phyloP scores from a whole-genome alignment of 2,329 filamentous ascomycete genomes.

The Fusarium newnesense region DNA sequence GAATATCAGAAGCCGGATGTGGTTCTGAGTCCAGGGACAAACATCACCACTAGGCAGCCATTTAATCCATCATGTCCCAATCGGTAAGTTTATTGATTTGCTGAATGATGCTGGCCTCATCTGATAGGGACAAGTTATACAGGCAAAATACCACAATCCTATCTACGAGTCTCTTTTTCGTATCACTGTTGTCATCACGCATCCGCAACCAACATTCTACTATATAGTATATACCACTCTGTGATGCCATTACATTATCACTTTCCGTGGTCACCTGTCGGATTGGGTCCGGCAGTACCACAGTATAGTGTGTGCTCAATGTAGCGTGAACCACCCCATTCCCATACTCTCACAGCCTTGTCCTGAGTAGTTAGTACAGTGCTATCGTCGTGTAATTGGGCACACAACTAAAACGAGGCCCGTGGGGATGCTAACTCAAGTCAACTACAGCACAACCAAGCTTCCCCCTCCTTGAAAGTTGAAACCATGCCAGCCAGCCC shows the following conservation, averaged over 20 bases:
- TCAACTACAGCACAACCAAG: background rate
- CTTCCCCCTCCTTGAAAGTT: background rate
- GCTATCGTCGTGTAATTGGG: slow-evolving; percentile 1
- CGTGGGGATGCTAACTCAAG: slow-evolving; percentile 1
- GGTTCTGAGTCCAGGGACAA: slow-evolving; percentile 1
- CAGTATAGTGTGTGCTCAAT: background rate
- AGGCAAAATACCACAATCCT: background rate
- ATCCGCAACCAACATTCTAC: background rate
- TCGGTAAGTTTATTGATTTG: background rate
- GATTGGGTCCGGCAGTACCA: slow-evolving; percentile 6
- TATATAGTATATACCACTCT: background rate
- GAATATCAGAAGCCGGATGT: background rate
- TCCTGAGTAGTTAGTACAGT: slow-evolving; percentile 3
- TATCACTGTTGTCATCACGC: background rate
- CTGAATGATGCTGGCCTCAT: background rate
- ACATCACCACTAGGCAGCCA: slow-evolving; percentile 3
- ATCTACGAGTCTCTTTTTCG: background rate
- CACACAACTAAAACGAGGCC: slow-evolving; percentile 11
- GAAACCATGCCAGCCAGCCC: background rate
- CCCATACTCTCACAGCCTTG: slow-evolving; percentile 8
- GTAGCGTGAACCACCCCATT: slow-evolving; percentile 13
- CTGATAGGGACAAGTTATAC: background rate
- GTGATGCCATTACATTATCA: slow-evolving; percentile 13
- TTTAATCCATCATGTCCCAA: background rate
- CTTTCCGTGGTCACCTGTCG: slow-evolving; percentile 14